These are phyloP conservation scores for Stephanodiscus triporus DNA, from an alignment of 108 stramenopile genomes.

Conservation along the genomic window DNA sequence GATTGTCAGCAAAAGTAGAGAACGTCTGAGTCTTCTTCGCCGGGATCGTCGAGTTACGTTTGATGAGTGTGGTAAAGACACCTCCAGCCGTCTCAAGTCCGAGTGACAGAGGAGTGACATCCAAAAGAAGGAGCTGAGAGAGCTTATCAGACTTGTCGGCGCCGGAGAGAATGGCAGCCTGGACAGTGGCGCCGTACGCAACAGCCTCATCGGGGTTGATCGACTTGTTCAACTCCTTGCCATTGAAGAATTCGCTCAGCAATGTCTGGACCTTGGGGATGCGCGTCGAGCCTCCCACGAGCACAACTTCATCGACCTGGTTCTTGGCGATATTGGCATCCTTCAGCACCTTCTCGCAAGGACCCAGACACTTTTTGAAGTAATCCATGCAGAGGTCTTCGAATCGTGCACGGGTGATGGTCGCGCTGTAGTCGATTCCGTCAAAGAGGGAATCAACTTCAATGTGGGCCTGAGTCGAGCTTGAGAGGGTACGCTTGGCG, in stretches of 20 bases:
- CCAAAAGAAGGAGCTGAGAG: slow-evolving; percentile 74
- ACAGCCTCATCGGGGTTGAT: slow-evolving; percentile 88
- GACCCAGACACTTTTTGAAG: slow-evolving; percentile 72
- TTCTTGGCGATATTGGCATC: slow-evolving; percentile 67
- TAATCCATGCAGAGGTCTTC: slow-evolving; percentile 65
- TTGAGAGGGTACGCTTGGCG: slow-evolving; percentile 78
- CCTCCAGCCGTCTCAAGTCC: slow-evolving; percentile 96
- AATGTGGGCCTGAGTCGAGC: slow-evolving; percentile 67
- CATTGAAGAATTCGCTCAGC: slow-evolving; percentile 67
- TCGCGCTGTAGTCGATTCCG: slow-evolving; percentile 69
- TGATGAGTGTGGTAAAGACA: slow-evolving; percentile 95
- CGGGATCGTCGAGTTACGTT: slow-evolving; percentile 93
- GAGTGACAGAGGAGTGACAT: slow-evolving; percentile 85
- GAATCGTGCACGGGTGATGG: slow-evolving; percentile 65
- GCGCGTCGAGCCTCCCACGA: slow-evolving; percentile 76
- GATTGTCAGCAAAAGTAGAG: slow-evolving; percentile 95
- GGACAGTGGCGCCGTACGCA: slow-evolving; percentile 75
- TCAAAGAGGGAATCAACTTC: slow-evolving; percentile 76
- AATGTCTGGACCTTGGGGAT: slow-evolving; percentile 70
- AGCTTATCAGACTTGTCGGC: slow-evolving; percentile 92
- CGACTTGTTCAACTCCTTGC: slow-evolving; percentile 55
- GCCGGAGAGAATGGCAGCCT: slow-evolving; percentile 69
- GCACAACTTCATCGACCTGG: slow-evolving; percentile 65
- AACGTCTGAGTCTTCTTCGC: slow-evolving; percentile 94
- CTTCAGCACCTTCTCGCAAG: slow-evolving; percentile 70